Evolutionary conservation across 2,329 filamentous ascomycete species (phyloP), one percentile per base, ranked within the genome.

Genomic region (Aspergillus alliaceus): DNA sequence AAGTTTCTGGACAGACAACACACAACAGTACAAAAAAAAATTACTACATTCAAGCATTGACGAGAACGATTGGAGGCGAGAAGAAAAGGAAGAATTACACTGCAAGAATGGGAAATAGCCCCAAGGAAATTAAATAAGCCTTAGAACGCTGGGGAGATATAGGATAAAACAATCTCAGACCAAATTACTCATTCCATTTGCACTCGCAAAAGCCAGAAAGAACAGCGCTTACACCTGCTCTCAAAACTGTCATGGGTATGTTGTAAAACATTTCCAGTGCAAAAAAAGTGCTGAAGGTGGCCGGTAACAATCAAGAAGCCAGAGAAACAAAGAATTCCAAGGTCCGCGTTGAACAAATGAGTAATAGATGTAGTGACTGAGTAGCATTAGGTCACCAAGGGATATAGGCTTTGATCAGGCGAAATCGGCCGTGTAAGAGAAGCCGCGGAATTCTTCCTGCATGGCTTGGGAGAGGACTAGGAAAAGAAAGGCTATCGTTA

Each of bases 391-490:
- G 51, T 54, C 49, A 59, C 60, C 49, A 56, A 63, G 53, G 22
- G 54, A 53, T 56, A 53, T 57, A 54, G 56, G 47, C 56, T 50
- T 24, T 4, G 24, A 67, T 81, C 75, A 93, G 60, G 89, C 89
- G 78, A 96, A 96, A 75, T 96, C 92, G 59, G 91, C 90, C 52
- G 91, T 95, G 78, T 99, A 99, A 25, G 93, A 98, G 81, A 99
- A 99, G 64, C 95, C 95, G 58, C 95, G 87, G 89, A 99, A 99
- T 75, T 99, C 93, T 80, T 99, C 95, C 80, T 99, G 95, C 93
- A 98, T 98, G 42, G 92, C 91, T 81, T 98, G 95, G 27, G 93
- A 96, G 62, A 99, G 84, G 44, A 99, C 95, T 96, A 65, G 42
- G 59, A 47, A 25, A 49, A 56, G 9, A 52, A 58, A 20, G 57